These are phyloP conservation scores for Volvariella volvacea DNA, from an alignment of 1,284 basidiomycete species.

Conservation along the genomic window DNA sequence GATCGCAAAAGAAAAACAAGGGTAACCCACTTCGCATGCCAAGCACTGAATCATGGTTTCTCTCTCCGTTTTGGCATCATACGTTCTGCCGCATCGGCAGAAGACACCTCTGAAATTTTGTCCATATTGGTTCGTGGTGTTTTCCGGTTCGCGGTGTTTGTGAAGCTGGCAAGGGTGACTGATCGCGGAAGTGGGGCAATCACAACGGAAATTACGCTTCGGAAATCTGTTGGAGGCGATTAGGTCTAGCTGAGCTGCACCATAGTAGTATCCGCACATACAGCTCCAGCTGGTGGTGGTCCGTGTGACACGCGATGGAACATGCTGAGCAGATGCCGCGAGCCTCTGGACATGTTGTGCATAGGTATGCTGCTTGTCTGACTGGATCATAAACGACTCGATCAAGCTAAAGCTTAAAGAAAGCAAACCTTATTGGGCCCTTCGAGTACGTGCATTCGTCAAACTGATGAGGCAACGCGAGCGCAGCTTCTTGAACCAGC, in stretches of 20 bases:
- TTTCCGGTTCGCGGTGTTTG: conserved; percentile 41
- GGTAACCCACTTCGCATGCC: conserved; percentile 68
- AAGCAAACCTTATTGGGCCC: conserved; percentile 44
- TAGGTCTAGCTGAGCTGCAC: no score
- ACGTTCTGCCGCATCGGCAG: conserved; percentile 64
- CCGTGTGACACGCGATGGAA: conserved; percentile 73
- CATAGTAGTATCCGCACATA: no score
- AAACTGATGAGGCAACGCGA: conserved; percentile 71
- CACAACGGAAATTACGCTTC: conserved; percentile 72
- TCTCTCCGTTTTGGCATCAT: conserved; percentile 61
- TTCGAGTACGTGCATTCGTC: conserved; percentile 63
- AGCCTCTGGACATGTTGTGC: conserved; percentile 59
- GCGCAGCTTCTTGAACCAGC: conserved; percentile 59
- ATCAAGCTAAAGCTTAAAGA: conserved; percentile 5
- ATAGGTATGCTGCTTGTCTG: conserved; percentile 71
- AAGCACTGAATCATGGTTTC: conserved; percentile 85
- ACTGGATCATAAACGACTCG: conserved; percentile 3
- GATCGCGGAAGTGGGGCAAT: conserved; percentile 65
- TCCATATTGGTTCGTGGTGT: conserved; percentile 54
- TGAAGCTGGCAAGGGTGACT: conserved; percentile 59
- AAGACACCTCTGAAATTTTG: conserved; percentile 66
- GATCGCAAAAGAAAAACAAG: conserved; percentile 5
- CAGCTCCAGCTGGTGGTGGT: conserved; percentile 77
- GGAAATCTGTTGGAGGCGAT: no score
- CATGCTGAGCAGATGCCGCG: conserved; percentile 69